Evolutionary conservation across 2,329 filamentous ascomycete species (phyloP), one percentile per base, ranked within the genome.

Genomic region (Phaeoacremonium minimum): DNA sequence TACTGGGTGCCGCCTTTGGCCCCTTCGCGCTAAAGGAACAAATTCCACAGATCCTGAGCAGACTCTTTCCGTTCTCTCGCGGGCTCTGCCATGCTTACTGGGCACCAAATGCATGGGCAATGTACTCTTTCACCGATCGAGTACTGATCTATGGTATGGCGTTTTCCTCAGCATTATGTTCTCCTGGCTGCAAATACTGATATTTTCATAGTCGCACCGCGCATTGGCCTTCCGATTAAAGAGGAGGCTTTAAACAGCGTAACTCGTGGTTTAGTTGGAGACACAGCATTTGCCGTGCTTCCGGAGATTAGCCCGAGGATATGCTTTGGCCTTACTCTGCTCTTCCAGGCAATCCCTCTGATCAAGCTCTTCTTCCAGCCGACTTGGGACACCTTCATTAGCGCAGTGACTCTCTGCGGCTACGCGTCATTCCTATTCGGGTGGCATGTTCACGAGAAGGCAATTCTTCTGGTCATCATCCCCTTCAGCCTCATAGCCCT

Each of bases 391-490:
- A 85, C 77, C 38, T 97, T 98, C 56, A 76, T 97, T 29, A 88
- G 88, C 4, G 84, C 88, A 1, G 77, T 95, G 30, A 96, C 91
- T 0, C 78, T 97, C 13, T 97, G 93, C 54, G 93, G 87, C 40
- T 98, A 96, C 56, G 86, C 91, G 0, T 96, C 91, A 0, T 98
- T 98, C 65, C 73, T 98, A 8, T 97, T 97, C 50, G 91, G 93
- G 38, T 98, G 91, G 89, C 93, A 98, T 55, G 93, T 98, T 7
- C 93, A 98, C 52, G 93, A 98, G 57, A 98, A 98, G 63, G 93
- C 93, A 2, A 86, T 98, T 39, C 75, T 98, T 15, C 77, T 97
- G 15, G 85, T 97, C 54, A 89, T 98, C 47, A 86, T 97, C 33
- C 93, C 93, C 1, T 97, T 97, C 69, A 94, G 87, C 49, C 75